Evolutionary conservation across 345 rosid genomes (phyloP).

Genomic region (Acer saccharum): DNA sequence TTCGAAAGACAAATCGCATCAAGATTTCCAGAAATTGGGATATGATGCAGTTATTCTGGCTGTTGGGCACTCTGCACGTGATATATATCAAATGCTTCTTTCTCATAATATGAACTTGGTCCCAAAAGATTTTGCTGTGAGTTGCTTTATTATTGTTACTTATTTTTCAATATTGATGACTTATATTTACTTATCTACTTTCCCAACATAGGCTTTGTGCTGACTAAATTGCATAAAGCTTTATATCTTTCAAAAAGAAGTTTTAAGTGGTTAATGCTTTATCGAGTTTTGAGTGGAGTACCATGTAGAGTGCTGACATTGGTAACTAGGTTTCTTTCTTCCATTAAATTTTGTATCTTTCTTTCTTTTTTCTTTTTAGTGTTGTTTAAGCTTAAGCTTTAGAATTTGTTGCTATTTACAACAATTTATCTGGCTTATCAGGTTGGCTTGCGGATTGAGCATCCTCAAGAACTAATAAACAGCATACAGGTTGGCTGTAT

Average conservation of each 20-base stretch:
- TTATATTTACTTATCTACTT: background rate
- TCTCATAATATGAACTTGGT: conserved; percentile 72
- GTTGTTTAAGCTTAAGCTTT: conserved; percentile 2
- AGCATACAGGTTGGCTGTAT: conserved; percentile 65
- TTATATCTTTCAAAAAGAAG: no score
- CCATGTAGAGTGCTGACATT: background rate
- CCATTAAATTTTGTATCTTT: background rate
- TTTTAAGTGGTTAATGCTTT: no score
- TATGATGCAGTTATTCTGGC: conserved; percentile 88
- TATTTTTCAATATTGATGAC: background rate
- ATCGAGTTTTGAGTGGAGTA: background rate
- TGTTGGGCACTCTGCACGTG: conserved; percentile 98
- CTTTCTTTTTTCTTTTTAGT: background rate
- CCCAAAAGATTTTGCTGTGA: conserved; percentile 91
- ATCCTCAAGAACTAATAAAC: conserved; percentile 95
- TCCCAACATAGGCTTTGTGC: background rate
- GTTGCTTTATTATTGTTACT: conserved; percentile 27
- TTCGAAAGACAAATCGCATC: conserved; percentile 43
- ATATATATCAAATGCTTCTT: conserved; percentile 85
- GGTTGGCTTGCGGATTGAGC: conserved; percentile 97
- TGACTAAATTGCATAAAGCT: background rate
- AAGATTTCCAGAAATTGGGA: conserved; percentile 39
- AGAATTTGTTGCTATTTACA: conserved; percentile 4
- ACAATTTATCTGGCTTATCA: conserved; percentile 35
- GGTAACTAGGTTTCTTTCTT: background rate